Evolutionary conservation across 768 basidiomycete species (phyloP), one percentile per base, ranked within the genome.

Genomic region (Phlebiopsis flavidoalba): DNA sequence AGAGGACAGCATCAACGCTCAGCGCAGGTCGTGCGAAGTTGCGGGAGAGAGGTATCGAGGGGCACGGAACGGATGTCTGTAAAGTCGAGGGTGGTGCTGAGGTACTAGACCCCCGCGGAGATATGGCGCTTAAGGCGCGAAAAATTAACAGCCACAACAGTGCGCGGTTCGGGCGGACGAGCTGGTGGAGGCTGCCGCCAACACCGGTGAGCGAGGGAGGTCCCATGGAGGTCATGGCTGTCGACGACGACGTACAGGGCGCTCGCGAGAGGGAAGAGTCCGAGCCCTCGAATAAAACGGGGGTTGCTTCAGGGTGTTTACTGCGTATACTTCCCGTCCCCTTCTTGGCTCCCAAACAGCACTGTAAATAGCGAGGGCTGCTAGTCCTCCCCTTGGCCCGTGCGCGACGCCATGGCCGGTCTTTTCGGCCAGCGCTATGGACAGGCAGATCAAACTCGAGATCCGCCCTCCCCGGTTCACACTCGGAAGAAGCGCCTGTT

Each of bases 1-100:
- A 95, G 66, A 99, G 84, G 61, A 99, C 97, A 60, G 96, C 97
- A 74, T 98, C 97, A 75, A 99, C n/a, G 91, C 76, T 99, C 97
- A n/a, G 64, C 95, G 91, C 57, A 99, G 85, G 80, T 99, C 97
- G 11, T n/a, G 90, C 92, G 73, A 97, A 92, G 74, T 87, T 88
- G 73, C 93, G 87, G 12, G 96, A 96, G 74, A 99, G 87, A n/a
- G n/a, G n/a, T n/a, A 75, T 97, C 94, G 64, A 91, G 82, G 60
- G 96, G 96, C 59, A 98, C 84, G 21, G 94, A n/a, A n/a, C n/a
- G n/a, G n/a, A n/a, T n/a, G n/a, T n/a, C n/a, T n/a, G n/a, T n/a
- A n/a, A n/a, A 83, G 77, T 97, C 95, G 73, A 98, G 88, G 26
- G 89, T 87, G 74, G 94, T 15, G 87, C 87, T n/a, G n/a, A n/a